phyloP scores from a whole-genome alignment of 768 basidiomycete genomes.

The Suillus spraguei region DNA sequence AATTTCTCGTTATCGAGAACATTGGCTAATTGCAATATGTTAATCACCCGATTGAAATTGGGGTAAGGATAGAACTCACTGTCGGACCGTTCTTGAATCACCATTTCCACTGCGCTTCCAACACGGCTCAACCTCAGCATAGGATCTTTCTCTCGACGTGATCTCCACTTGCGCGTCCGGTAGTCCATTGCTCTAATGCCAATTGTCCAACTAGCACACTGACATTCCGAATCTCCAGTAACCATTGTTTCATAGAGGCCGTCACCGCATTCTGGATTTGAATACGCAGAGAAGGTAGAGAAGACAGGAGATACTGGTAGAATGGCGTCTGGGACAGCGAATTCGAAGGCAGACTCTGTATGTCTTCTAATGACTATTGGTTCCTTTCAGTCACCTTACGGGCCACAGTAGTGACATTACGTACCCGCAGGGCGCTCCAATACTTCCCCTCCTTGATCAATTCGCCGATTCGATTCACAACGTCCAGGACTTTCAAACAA shows the following conservation, averaged over 20 bases:
- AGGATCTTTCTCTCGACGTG: conserved; percentile 82
- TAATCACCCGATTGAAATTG: conserved; percentile 8
- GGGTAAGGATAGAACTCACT: conserved; percentile 54
- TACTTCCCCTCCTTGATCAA: conserved; percentile 94
- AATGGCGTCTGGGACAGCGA: conserved; percentile 92
- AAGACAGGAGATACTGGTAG: conserved; percentile 88
- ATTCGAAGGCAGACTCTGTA: conserved; percentile 86
- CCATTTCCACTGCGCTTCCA: conserved; percentile 90
- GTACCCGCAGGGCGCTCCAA: conserved; percentile 94
- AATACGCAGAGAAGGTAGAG: conserved; percentile 84
- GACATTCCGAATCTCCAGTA: conserved; percentile 90
- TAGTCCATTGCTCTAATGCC: conserved; percentile 90
- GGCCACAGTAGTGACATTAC: conserved; percentile 89
- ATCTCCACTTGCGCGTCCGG: conserved; percentile 81
- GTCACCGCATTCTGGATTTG: conserved; percentile 95
- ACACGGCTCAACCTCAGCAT: conserved; percentile 75
- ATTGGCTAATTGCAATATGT: conserved; percentile 56
- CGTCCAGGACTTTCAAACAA: conserved; percentile 88
- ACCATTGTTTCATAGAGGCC: conserved; percentile 95
- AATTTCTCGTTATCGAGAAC: conserved; percentile 90
- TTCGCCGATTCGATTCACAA: conserved; percentile 88
- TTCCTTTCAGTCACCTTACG: conserved; percentile 68
- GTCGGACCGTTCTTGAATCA: conserved; percentile 92
- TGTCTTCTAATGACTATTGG: conserved; percentile 89
- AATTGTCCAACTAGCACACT: conserved; percentile 84